Evolutionary conservation across 1,284 basidiomycete genomes (phyloP).

Genomic region (Fomitopsis pinicola): DNA sequence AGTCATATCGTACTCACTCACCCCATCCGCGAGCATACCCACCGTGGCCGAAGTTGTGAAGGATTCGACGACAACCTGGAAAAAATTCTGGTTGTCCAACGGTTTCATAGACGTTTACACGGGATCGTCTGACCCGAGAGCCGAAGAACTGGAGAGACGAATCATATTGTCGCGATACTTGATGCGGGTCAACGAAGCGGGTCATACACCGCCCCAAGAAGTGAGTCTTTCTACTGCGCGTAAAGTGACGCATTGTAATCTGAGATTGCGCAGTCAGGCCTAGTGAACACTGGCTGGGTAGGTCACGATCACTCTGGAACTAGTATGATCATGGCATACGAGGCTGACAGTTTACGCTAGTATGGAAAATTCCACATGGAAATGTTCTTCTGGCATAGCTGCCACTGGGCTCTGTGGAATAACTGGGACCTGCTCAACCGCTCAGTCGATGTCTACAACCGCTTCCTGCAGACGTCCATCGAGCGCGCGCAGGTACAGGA

Average conservation of each 20-base stretch:
- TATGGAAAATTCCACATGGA: conserved; percentile 60
- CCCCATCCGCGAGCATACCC: conserved; percentile 16
- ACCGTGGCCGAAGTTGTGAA: conserved; percentile 21
- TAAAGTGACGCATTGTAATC: neutral
- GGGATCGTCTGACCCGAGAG: conserved; percentile 44
- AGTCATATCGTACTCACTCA: conserved; percentile 29
- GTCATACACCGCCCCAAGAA: conserved; percentile 54
- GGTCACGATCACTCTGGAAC: conserved; percentile 14
- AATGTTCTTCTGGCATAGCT: conserved; percentile 58
- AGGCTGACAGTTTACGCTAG: conserved; percentile 19
- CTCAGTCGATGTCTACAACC: conserved; percentile 39
- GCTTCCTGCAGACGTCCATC: conserved; percentile 45
- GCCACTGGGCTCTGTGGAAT: conserved; percentile 59
- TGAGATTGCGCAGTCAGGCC: conserved; percentile 40
- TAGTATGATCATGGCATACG: neutral
- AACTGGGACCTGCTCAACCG: conserved; percentile 51
- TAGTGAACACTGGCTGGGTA: conserved; percentile 59
- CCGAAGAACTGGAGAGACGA: conserved; percentile 51
- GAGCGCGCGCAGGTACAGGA: conserved; percentile 45
- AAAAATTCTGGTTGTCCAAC: conserved; percentile 41
- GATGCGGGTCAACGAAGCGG: conserved; percentile 56
- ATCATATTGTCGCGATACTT: conserved; percentile 54
- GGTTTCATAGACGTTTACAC: conserved; percentile 53
- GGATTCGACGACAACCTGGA: conserved; percentile 40
- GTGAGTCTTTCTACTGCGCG: conserved; percentile 26